phyloP scores from a whole-genome alignment of 139 green algal species.

The Chlorella sp. region DNA sequence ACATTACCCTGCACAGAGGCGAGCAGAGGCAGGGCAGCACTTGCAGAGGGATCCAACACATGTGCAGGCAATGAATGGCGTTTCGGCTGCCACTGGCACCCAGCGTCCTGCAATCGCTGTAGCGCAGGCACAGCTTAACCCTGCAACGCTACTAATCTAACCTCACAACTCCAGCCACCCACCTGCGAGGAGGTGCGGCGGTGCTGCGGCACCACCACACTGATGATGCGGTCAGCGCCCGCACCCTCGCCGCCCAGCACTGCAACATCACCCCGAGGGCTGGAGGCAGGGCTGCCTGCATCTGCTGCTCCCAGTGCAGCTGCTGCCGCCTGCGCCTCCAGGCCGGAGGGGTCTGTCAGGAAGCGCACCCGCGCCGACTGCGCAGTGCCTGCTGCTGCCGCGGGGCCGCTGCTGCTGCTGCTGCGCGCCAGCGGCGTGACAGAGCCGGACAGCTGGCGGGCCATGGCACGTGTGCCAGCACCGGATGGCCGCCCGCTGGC shows the following conservation, averaged over 20 bases:
- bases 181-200: conserved; percentile 12
- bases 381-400: not conserved
- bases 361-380: conserved; percentile 19
- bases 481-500: not conserved
- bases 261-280: not conserved
- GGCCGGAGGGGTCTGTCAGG: not conserved
- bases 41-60: no score
- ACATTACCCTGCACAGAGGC: not conserved
- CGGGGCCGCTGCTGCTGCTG: conserved; percentile 4
- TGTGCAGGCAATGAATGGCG: no score
- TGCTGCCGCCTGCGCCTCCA: not conserved
- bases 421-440: conserved; percentile 8
- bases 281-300: not conserved
- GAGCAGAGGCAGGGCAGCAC: not conserved
- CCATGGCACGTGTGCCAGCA: no score
- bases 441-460: conserved; percentile 9
- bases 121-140: no score
- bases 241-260: not conserved
- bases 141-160: no score
- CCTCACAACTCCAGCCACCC: no score
- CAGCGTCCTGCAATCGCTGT: no score
- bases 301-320: not conserved
- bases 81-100: no score
- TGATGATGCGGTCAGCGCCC: not conserved
- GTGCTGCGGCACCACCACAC: not conserved